Evolutionary conservation across 1,284 basidiomycete species (phyloP), one percentile per base, ranked within the genome.

Genomic region (Mycosarcoma maydis): DNA sequence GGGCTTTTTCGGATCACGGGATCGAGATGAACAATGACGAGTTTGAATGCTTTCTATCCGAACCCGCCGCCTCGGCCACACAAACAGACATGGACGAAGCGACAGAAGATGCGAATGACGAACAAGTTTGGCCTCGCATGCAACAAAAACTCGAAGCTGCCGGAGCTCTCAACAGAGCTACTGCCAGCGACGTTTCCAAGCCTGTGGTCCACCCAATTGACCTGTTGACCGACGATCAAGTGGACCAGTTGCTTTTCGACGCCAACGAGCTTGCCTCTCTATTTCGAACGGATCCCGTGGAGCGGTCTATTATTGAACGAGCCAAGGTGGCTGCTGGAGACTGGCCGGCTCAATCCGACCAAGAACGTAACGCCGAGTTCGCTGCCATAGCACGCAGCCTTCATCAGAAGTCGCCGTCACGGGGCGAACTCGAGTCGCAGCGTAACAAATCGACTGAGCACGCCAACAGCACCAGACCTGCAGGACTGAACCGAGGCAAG

Each of bases 221-320:
- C 16, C 38, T 49, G n/a, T 34, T 70, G 22, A 45, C 48, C 9
- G 49, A 60, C 29, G 52, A 64, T 8, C 60, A 64, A 36, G 60
- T 70, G 5, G 67, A 70, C 17, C 22, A 20, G 7, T 22, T 59
- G 36, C 67, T 70, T 3, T 70, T 70, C 16, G 37, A 50, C 3
- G 11, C 8, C 19, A 20, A 41, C 26, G 67, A 70, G 53, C 49
- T 70, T 1, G 16, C 23, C 1, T 46, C 56, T 7, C 33, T 70
- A 20, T 40, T 70, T 6, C 60, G 67, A n/a, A 43, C 49, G 0
- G 51, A 57, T 36, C 43, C 50, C 3, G 17, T 6, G 9, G 66
- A 69, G 45, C 39, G 44, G 6, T 46, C 46, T 8, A 37, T 47
- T 1, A 40, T 58, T 33, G 49, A 58, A 32, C 42, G 41, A 14